Evolutionary conservation across 352 stramenopile species (phyloP).

Genomic region (Nothophytophthora sp.): DNA sequence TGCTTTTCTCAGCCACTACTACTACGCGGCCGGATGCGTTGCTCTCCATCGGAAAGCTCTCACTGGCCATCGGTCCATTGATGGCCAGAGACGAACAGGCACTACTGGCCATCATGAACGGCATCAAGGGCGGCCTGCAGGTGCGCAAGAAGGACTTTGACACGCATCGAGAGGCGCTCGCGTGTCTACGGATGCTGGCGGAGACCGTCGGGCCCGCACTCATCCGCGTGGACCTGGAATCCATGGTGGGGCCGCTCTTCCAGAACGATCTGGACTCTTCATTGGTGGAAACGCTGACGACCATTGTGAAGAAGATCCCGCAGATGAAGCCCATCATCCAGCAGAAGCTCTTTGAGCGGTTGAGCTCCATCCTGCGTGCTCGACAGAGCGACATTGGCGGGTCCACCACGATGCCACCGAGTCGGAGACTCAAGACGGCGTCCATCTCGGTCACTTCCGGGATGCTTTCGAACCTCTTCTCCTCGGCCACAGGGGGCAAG

Average conservation of each 20-base stretch:
- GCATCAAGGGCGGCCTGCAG: slow-evolving; percentile 85
- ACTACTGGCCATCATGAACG: slow-evolving; percentile 83
- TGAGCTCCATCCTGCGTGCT: slow-evolving; percentile 70
- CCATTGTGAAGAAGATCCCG: slow-evolving; percentile 85
- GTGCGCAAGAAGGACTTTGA: slow-evolving; percentile 85
- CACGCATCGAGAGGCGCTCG: slow-evolving; percentile 83
- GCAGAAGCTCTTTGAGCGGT: slow-evolving; percentile 82
- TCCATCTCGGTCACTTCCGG: slow-evolving; percentile 75
- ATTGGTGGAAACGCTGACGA: slow-evolving; percentile 82
- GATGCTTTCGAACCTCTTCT: slow-evolving; percentile 74
- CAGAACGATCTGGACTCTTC: slow-evolving; percentile 82
- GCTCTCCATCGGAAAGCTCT: slow-evolving; percentile 86
- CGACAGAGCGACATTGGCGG: slow-evolving; percentile 47
- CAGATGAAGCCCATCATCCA: slow-evolving; percentile 77
- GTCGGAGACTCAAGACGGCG: slow-evolving; percentile 69
- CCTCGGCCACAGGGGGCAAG: slow-evolving; percentile 47
- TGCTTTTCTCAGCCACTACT: slow-evolving; percentile 78
- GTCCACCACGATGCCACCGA: slow-evolving; percentile 54
- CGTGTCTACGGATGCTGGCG: slow-evolving; percentile 81
- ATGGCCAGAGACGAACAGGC: slow-evolving; percentile 79
- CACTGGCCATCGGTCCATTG: slow-evolving; percentile 73
- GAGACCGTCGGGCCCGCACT: slow-evolving; percentile 73
- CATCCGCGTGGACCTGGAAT: slow-evolving; percentile 80
- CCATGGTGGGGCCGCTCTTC: slow-evolving; percentile 79
- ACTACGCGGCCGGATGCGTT: slow-evolving; percentile 78